Evolutionary conservation across 768 basidiomycete species (phyloP).

Genomic region (Trametes punicea): DNA sequence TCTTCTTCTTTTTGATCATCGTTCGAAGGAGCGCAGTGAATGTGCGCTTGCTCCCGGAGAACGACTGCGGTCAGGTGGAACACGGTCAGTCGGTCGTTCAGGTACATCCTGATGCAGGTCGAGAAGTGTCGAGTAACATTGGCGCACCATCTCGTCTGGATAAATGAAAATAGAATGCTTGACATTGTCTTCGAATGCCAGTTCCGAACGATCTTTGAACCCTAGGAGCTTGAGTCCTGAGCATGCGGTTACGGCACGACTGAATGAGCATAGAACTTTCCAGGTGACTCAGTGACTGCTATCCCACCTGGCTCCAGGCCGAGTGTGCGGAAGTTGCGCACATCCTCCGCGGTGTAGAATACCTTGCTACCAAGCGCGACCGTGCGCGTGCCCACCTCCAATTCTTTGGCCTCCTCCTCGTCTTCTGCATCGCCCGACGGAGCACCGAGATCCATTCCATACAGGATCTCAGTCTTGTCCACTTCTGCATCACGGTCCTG

Average conservation of each 20-base stretch:
- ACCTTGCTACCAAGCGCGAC: conserved; percentile 44
- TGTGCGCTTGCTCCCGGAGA: conserved; percentile 88
- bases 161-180: conserved; percentile 91
- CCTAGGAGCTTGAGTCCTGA: conserved; percentile 88
- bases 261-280: not conserved
- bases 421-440: conserved; percentile 34
- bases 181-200: conserved; percentile 85
- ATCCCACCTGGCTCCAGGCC: conserved; percentile 74
- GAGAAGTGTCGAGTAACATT: not conserved
- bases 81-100: not conserved
- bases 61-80: conserved; percentile 44
- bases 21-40: conserved; percentile 85
- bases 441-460: conserved; percentile 40
- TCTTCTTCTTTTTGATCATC: conserved; percentile 75
- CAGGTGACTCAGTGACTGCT: conserved; percentile 17
- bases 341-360: conserved; percentile 82
- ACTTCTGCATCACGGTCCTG: conserved; percentile 37
- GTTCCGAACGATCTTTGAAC: conserved; percentile 70
- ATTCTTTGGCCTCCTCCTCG: conserved; percentile 30
- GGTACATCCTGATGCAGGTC: not conserved
- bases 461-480: conserved; percentile 35
- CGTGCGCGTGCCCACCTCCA: conserved; percentile 22
- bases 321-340: conserved; percentile 77
- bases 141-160: conserved; percentile 80
- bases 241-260: conserved; percentile 1